Conservation (phyloP, 1,284 basidiomycete genomes). For the Pyrrhoderma noxium region DNA sequence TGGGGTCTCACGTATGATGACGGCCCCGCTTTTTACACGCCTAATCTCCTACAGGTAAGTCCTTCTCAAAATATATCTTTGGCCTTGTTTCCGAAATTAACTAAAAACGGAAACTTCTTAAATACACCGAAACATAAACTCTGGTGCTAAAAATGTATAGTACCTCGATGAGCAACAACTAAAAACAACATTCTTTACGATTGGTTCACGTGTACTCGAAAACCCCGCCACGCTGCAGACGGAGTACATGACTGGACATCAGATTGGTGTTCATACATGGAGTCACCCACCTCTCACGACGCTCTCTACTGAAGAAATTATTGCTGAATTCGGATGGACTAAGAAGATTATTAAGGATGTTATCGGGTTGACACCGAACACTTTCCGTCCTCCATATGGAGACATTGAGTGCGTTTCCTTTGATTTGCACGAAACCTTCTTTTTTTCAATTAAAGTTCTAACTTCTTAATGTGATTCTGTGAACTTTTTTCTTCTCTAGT, state of each 20-base stretch:
- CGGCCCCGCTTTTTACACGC: slow-evolving; percentile 76
- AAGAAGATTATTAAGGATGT: slow-evolving; percentile 79
- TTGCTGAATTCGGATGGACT: slow-evolving; percentile 85
- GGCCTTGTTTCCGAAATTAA: too few species aligned
- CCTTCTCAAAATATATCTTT: too few species aligned
- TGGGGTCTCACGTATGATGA: slow-evolving; percentile 75
- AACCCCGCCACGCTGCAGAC: slow-evolving; percentile 56
- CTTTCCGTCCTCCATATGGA: slow-evolving; percentile 61
- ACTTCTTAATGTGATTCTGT: neutral
- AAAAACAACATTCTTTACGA: slow-evolving; percentile 82
- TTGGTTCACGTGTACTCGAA: slow-evolving; percentile 70
- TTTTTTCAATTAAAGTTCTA: neutral
- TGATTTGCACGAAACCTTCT: neutral
- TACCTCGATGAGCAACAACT: slow-evolving; percentile 63
- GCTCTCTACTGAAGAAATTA: slow-evolving; percentile 74
- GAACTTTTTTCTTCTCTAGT: slow-evolving; percentile 33
- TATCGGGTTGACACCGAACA: slow-evolving; percentile 61
- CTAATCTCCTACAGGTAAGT: slow-evolving; percentile 47
- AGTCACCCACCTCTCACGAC: slow-evolving; percentile 65
- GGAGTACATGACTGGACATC: slow-evolving; percentile 68
- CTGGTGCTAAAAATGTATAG: too few species aligned
- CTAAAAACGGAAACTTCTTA: neutral
- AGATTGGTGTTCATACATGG: slow-evolving; percentile 67
- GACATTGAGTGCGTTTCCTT: slow-evolving; percentile 50
- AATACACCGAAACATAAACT: too few species aligned